Evolutionary conservation across 805 yeast species (phyloP), one percentile per base, ranked within the genome.

Genomic region (Saturnispora bothae): DNA sequence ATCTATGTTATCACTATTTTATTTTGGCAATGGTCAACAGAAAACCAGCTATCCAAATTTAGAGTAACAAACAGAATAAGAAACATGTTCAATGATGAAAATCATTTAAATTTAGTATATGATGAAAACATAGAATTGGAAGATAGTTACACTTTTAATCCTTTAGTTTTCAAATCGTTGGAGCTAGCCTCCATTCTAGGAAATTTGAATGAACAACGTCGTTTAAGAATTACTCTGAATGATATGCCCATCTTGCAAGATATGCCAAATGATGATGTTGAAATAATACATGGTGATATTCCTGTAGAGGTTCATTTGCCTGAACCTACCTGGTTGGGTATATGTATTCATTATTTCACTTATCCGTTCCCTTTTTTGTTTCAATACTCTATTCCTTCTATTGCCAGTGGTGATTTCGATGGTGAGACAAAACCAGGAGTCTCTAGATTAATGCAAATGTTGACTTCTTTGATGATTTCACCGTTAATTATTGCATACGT

Each of bases 1-100:
- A 38, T 57, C 0, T 88, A 86, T 51, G 89, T 83, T 1, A 36
- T 64, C 46, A 51, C 78, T 56, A 61, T 66, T 17, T 51, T 68
- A 3, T 26, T 53, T 15, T 60, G 73, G 66, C 71, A 71, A 43
- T 60, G 63, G 60, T 28, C 47, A 7, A 29, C 47, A 2, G 39
- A 48, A n/a, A 31, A 22, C 3, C 47, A 44, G 18, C 43, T 45
- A n/a, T 19, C 28, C 3, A 44, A 36, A 15, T 35, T 52, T 3
- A 36, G 40, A 16, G 45, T 49, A 10, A 56, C 50, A n/a, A 36
- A 37, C 14, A 43, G 49, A n/a, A 48, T 56, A 1, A 40, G 64
- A 33, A 50, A 47, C 22, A 36, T 56, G 32, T 60, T 52, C 43
- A 49, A 54, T 38, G 59, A 53, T 20, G 45, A 47, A 16, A 38